Base-by-base conservation (phyloP, 495 filamentous ascomycete species). In the Penicillium chermesinum region DNA sequence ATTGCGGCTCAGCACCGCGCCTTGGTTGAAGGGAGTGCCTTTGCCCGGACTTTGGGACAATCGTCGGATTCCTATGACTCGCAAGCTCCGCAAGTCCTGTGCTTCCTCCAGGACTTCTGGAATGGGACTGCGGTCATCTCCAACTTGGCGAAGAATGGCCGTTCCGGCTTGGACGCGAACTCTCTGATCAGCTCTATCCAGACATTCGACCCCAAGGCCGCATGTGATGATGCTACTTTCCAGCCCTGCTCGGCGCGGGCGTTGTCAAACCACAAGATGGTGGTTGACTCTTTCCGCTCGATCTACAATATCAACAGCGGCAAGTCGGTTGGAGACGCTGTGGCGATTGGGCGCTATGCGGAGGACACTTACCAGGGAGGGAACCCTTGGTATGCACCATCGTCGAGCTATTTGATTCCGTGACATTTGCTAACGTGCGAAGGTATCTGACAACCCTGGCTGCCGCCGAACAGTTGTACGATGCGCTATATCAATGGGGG, bases 311-410 rank as follows among this genome's bases (percentile, higher is more conserved):
- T 78, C 39, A 72, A 78, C 41, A 54, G 57, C 2, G 69, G 58
- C 14, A 59, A 54, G 38, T 43, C 68, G 15, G 57, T 70, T 8
- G 76, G 79, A 10, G 56, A 63, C 9, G 80, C 81, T 3, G 75
- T 81, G 16, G 81, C 84, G 12, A 72, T 86, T 7, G 86, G 86
- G 37, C 64, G 86, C 16, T 89, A 89, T 57, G 59, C 82, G 1
- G 84, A 87, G 54, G 85, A 88, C 50, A 57, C 67, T 2, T 89
- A 87, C 55, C 80, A 81, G 55, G 76, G 77, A 40, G 83, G 80
- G 15, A 82, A 85, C 63, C 81, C 79, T 19, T 79, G 76, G 71
- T 66, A 44, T 21, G 38, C 7, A 27, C 51, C 43, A 22, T 38
- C 9, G 22, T 38, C 9, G 49, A 32, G 38, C 41, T 21, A 21